phyloP scores from a whole-genome alignment of 1,284 basidiomycete species.

The Marasmius sp. region DNA sequence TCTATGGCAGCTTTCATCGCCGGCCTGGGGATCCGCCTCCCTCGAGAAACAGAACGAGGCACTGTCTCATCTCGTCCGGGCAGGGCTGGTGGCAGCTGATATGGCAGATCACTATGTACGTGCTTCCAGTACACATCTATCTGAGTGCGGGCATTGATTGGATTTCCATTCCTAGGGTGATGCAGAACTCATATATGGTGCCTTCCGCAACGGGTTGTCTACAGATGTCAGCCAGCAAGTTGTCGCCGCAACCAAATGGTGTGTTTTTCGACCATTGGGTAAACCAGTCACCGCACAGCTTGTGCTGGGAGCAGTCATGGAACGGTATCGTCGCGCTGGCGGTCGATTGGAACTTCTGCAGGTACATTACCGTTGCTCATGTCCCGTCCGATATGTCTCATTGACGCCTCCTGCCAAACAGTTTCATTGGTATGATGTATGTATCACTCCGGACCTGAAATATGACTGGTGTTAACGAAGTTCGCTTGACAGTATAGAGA shows the following conservation, averaged over 20 bases:
- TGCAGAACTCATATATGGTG: constrained; percentile 17
- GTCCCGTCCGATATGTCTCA: not conserved
- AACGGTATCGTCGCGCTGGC: constrained; percentile 13
- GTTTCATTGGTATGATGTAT: constrained; percentile 21
- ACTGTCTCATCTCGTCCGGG: constrained; percentile 39
- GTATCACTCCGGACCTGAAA: not conserved
- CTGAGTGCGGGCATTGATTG: not conserved
- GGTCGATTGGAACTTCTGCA: constrained; percentile 18
- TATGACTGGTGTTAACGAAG: constrained; percentile 20
- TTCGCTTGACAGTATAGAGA: constrained; percentile 46
- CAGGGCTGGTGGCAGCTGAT: constrained; percentile 31
- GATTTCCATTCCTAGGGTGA: constrained; percentile 11
- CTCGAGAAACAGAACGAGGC: constrained; percentile 38
- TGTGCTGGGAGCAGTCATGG: constrained; percentile 15
- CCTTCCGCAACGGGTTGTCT: constrained; percentile 13
- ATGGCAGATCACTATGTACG: constrained; percentile 19
- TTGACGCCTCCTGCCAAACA: not conserved
- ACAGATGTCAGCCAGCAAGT: constrained; percentile 2
- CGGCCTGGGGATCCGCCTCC: constrained; percentile 51
- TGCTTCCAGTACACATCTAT: not conserved
- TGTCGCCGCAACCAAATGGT: constrained; percentile 19
- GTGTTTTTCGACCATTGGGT: constrained; percentile 15
- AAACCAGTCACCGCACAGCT: constrained; percentile 11
- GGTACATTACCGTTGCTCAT: constrained; percentile 4
- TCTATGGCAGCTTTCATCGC: constrained; percentile 51